Evolutionary conservation across 2,329 filamentous ascomycete species (phyloP), one percentile per base, ranked within the genome.

Genomic region (Mycosphaerelloides madeirae): DNA sequence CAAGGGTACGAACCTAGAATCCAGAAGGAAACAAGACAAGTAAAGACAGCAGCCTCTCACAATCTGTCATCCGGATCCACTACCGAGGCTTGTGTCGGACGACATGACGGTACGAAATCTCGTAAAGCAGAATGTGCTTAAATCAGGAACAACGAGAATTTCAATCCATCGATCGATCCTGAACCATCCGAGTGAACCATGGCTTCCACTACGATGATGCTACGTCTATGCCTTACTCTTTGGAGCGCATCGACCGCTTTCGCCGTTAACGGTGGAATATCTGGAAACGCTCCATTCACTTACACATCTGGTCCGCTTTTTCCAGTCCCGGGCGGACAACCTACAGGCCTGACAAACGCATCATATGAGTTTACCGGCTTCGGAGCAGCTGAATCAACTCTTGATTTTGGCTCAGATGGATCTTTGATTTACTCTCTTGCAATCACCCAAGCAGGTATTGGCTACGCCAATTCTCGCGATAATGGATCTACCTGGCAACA

Each of bases 371-470:
- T 32, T 20, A 41, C 38, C 13, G 38, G 38, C 11, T 11, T 41
- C 9, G 38, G 38, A 3, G 19, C 38, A 33, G 38, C 38, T 18
- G 38, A 41, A 25, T 41, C 38, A 11, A 41, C 18, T 13, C 32
- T 41, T 29, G 28, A 41, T 16, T 18, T 41, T 22, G 38, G n/a
- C 28, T 13, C 25, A 13, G 38, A 41, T 41, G 38, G 38, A 12
- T 41, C 38, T 32, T 41, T 41, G 38, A 41, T 41, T 14, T 41
- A 41, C 38, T 32, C 38, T 32, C 38, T 29, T 16, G 38, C 29
- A 20, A 33, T 41, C 38, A 29, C 38, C 6, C 16, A 31, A 22
- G 13, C 28, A 9, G 38, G 38, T 33, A 15, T 34, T 9, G 38
- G 38, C 29, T 41, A 41, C 16, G 38, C 29, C 11, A 41, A 28